These are phyloP conservation scores for Fonsecaea multimorphosa DNA, from an alignment of 2,329 filamentous ascomycete species.

Conservation along the genomic window DNA sequence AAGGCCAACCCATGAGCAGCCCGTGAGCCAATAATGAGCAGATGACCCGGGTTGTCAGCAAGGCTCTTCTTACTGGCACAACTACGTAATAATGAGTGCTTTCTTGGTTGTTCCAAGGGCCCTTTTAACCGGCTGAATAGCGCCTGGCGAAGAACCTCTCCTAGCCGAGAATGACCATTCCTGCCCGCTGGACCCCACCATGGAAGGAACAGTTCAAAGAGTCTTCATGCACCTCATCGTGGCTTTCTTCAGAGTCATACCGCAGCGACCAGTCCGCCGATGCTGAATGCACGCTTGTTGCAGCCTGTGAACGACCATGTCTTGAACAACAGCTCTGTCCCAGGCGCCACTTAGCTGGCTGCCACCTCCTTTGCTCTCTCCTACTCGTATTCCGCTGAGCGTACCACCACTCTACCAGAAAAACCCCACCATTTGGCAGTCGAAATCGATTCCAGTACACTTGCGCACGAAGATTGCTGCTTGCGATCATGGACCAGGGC, in stretches of 20 bases:
- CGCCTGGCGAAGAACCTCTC: neutral
- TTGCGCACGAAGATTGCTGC: constrained; percentile 11
- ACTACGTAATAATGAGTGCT: constrained; percentile 8
- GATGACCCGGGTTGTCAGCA: neutral
- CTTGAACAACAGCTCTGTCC: constrained; percentile 25
- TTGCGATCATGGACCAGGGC: constrained; percentile 47
- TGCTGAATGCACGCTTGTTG: constrained; percentile 21
- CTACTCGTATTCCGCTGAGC: neutral
- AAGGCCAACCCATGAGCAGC: too few species aligned
- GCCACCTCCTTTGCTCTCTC: constrained; percentile 21
- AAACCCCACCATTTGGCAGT: constrained; percentile 20
- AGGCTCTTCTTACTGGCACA: neutral
- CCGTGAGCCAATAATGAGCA: neutral
- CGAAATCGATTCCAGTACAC: constrained; percentile 8
- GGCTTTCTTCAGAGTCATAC: constrained; percentile 6
- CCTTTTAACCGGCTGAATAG: constrained; percentile 4
- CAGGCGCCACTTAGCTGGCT: constrained; percentile 40
- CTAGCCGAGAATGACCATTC: constrained; percentile 20
- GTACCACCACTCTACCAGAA: constrained; percentile 10
- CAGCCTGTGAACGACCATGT: constrained; percentile 32
- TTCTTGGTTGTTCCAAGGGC: constrained; percentile 1
- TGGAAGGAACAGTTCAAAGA: constrained; percentile 17
- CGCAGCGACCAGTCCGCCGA: constrained; percentile 8
- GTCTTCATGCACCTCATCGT: constrained; percentile 18
- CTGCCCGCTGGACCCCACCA: constrained; percentile 19